phyloP scores from a whole-genome alignment of 306 rosid species.

The Lithocarpus polystachyus region DNA sequence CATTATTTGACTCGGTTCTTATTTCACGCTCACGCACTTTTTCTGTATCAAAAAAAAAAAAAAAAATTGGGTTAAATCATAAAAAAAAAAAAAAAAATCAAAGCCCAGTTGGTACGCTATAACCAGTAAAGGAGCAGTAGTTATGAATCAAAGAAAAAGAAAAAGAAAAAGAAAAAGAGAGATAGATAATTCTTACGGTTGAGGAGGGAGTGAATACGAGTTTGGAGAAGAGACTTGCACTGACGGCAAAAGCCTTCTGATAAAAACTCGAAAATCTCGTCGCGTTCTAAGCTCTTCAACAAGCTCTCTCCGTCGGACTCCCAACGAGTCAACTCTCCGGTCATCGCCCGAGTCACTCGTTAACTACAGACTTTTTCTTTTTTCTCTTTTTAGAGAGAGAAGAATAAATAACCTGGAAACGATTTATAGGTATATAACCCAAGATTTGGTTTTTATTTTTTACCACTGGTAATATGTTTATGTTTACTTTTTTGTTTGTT shows the following conservation, averaged over 20 bases:
- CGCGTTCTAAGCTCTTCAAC: conserved; percentile 18
- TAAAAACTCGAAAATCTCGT: conserved; percentile 33
- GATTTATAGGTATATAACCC: no score
- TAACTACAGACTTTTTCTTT: no score
- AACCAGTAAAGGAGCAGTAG: no score
- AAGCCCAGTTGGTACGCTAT: neutral
- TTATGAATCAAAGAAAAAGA: neutral
- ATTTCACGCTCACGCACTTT: neutral
- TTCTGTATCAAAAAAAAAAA: neutral
- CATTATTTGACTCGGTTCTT: neutral
- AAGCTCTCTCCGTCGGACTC: neutral
- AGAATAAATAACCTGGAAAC: no score
- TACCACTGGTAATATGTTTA: no score
- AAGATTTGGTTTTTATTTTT: no score
- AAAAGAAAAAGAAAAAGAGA: neutral
- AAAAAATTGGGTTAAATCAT: neutral
- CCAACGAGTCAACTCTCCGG: neutral
- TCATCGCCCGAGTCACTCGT: neutral
- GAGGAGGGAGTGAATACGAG: conserved; percentile 8
- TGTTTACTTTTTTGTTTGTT: no score
- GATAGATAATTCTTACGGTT: conserved; percentile 10
- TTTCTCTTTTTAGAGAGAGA: no score
- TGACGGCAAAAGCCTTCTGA: conserved; percentile 32
- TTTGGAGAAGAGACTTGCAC: conserved; percentile 28
- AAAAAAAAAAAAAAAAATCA: no score